These are phyloP conservation scores for Coemansia sp. DNA, from an alignment of 192 early-diverging fungal species.

Conservation along the genomic window DNA sequence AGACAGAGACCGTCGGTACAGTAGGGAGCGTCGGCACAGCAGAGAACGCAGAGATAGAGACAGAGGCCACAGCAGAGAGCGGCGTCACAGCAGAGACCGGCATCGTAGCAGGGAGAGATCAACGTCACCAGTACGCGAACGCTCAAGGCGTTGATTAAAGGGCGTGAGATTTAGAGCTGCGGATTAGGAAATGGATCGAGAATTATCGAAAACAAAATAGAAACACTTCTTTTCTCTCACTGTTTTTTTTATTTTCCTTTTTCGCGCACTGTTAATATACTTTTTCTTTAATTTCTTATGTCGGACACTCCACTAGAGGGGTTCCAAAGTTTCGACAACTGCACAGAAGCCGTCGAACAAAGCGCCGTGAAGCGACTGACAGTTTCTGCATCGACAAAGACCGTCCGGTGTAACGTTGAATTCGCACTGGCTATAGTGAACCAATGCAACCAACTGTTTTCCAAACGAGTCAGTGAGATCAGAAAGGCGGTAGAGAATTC, in stretches of 20 bases:
- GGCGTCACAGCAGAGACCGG: not conserved
- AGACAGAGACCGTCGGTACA: not conserved
- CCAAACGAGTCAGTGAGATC: conserved; percentile 23
- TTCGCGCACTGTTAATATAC: conserved; percentile 9
- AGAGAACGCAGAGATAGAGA: not conserved
- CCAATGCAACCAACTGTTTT: conserved; percentile 45
- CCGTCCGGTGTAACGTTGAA: conserved; percentile 29
- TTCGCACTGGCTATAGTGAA: conserved; percentile 42
- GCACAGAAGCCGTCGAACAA: conserved; percentile 27
- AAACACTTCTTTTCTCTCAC: not conserved
- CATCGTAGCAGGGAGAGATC: conserved; percentile 1
- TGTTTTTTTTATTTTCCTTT: not conserved
- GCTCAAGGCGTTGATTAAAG: not conserved
- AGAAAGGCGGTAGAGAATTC: conserved; percentile 10
- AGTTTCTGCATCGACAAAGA: not conserved
- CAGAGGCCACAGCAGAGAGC: not conserved
- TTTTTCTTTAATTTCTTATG: conserved; percentile 17
- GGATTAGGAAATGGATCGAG: not conserved
- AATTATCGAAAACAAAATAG: not conserved
- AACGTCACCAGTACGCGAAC: not conserved
- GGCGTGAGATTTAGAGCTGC: not conserved
- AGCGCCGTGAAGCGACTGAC: conserved; percentile 27
- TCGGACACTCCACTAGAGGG: conserved; percentile 9
- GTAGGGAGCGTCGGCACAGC: not conserved
- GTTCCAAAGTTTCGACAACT: conserved; percentile 30